Evolutionary conservation across 2,329 filamentous ascomycete genomes (phyloP).

Genomic region (Emericellopsis atlantica): DNA sequence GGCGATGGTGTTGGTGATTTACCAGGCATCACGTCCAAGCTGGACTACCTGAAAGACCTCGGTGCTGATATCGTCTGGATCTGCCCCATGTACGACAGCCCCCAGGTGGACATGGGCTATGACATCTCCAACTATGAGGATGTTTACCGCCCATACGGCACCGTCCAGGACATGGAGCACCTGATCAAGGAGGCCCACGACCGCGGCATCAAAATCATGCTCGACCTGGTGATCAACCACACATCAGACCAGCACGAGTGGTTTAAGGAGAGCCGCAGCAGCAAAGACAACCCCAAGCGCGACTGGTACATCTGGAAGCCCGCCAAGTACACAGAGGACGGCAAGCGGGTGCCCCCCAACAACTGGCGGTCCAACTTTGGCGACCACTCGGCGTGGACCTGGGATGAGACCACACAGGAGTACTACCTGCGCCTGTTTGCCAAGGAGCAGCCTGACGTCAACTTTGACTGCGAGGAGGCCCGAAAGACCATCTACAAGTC

Average conservation of each 20-base stretch:
- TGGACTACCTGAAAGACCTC: conserved; percentile 47
- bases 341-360: conserved; percentile 56
- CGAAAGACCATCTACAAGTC: conserved; percentile 58
- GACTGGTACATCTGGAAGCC: conserved; percentile 56
- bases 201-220: conserved; percentile 56
- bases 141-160: conserved; percentile 54
- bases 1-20: conserved; percentile 49
- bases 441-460: conserved; percentile 69
- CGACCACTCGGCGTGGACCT: conserved; percentile 52
- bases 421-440: conserved; percentile 71
- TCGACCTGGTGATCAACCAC: conserved; percentile 71
- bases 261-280: conserved; percentile 55
- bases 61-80: conserved; percentile 56
- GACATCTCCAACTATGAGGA: conserved; percentile 57
- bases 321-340: conserved; percentile 37
- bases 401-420: conserved; percentile 58
- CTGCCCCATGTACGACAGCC: conserved; percentile 52
- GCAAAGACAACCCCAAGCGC: conserved; percentile 48
- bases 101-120: conserved; percentile 59
- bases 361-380: conserved; percentile 59
- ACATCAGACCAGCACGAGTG: conserved; percentile 60
- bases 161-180: conserved; percentile 50
- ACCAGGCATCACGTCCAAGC: conserved; percentile 47
- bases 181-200: conserved; percentile 47
- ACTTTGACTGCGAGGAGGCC: conserved; percentile 63